Percentiles rank a stretch among this genome's conserved stretches.
Conservation (phyloP, 257 asterid genomes). For the Craterostigma plantagineum region DNA sequence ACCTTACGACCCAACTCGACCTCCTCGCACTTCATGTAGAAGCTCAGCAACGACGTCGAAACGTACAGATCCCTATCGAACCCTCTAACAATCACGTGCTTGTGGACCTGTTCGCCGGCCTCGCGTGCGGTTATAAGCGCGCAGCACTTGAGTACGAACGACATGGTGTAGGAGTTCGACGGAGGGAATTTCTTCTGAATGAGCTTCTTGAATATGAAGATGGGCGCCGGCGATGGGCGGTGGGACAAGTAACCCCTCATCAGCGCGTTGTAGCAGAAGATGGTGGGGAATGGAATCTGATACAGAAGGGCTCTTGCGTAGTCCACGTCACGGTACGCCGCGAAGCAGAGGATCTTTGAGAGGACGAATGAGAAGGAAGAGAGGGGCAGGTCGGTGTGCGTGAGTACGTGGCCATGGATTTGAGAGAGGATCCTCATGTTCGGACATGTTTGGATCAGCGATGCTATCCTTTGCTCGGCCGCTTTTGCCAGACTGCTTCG, state of each 20-base stretch:
- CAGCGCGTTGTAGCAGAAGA: conserved; percentile 39
- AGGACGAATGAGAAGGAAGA: conserved; percentile 25
- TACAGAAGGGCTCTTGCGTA: conserved; percentile 30
- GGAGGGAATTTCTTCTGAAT: conserved; percentile 18
- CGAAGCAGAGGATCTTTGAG: conserved; percentile 42
- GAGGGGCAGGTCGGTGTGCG: conserved; percentile 20
- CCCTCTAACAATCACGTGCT: conserved; percentile 36
- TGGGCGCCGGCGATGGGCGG: conserved; percentile 23
- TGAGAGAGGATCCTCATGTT: conserved; percentile 38
- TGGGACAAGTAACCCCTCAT: conserved; percentile 35
- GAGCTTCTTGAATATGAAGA: conserved; percentile 26
- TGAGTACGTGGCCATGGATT: conserved; percentile 45
- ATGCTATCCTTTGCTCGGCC: conserved; percentile 31
- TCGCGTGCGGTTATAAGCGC: conserved; percentile 23
- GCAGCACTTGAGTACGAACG: conserved; percentile 48
- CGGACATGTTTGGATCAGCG: conserved; percentile 44
- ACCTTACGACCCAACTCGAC: conserved; percentile 34
- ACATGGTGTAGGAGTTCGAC: conserved; percentile 41
- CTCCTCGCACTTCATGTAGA: conserved; percentile 43
- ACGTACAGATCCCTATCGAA: conserved; percentile 25
- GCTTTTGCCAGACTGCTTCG: conserved; percentile 25
- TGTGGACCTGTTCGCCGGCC: conserved; percentile 57
- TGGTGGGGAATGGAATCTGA: conserved; percentile 29
- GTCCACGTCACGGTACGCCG: conserved; percentile 36
- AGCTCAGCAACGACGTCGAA: conserved; percentile 48